phyloP scores from a whole-genome alignment of 345 rosid species.

The Physaria fendleri region DNA sequence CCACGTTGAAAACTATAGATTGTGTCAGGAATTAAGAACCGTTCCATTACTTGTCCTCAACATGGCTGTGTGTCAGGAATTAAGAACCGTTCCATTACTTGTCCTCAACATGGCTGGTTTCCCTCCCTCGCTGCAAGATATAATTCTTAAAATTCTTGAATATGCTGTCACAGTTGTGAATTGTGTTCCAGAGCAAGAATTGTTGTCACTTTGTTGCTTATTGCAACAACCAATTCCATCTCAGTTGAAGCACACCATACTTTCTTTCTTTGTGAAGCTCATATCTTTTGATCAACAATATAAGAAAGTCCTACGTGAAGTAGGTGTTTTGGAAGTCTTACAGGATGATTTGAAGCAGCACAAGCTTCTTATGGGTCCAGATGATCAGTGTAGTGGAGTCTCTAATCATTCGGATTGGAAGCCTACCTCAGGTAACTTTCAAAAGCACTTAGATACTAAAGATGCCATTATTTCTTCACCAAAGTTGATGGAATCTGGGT shows the following conservation, averaged over 20 bases:
- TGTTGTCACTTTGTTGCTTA: slow-evolving; percentile 95
- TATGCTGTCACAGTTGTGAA: slow-evolving; percentile 98
- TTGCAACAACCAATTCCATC: slow-evolving; percentile 93
- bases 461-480: slow-evolving; percentile 90
- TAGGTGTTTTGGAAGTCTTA: slow-evolving; percentile 92
- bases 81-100: slow-evolving; percentile 93
- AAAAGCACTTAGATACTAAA: slow-evolving; percentile 74
- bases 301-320: slow-evolving; percentile 95
- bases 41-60: slow-evolving; percentile 93
- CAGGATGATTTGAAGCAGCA: slow-evolving; percentile 95
- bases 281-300: slow-evolving; percentile 97
- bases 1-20: slow-evolving; percentile 85
- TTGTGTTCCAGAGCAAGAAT: slow-evolving; percentile 98
- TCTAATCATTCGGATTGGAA: slow-evolving; percentile 49
- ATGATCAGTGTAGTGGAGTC: slow-evolving; percentile 45
- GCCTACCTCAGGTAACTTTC: slow-evolving; percentile 73
- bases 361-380: slow-evolving; percentile 75
- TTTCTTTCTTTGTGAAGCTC: slow-evolving; percentile 91
- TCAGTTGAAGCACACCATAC: slow-evolving; percentile 83
- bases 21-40: slow-evolving; percentile 90
- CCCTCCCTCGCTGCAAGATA: slow-evolving; percentile 86
- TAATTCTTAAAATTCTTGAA: slow-evolving; percentile 94
- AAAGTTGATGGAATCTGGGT: slow-evolving; percentile 76
- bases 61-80: slow-evolving; percentile 90
- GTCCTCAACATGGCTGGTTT: slow-evolving; percentile 95